phyloP scores from a whole-genome alignment of 2,329 filamentous ascomycete species.

The Venturia pyrina region DNA sequence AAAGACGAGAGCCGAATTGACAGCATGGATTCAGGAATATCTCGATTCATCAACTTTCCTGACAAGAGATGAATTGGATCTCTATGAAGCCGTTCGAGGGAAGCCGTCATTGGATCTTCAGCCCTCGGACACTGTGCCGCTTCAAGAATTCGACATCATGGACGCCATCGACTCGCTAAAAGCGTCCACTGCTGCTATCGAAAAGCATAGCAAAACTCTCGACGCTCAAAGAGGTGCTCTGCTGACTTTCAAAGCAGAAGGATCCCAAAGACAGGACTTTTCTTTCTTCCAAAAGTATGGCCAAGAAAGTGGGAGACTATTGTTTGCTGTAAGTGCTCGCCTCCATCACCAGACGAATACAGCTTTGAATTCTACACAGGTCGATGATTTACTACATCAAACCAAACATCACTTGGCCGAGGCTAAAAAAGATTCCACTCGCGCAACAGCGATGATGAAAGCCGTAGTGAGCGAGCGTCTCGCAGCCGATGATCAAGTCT shows the following conservation, averaged over 20 bases:
- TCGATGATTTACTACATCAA: constrained; percentile 21
- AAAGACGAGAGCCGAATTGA: constrained; percentile 30
- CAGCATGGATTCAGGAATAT: constrained; percentile 38
- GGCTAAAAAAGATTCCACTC: constrained; percentile 39
- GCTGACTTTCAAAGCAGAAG: constrained; percentile 39
- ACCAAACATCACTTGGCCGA: constrained; percentile 25
- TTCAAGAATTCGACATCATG: constrained; percentile 51
- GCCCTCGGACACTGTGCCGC: constrained; percentile 27
- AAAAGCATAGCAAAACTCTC: constrained; percentile 52
- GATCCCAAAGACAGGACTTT: constrained; percentile 24
- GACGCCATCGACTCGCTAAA: constrained; percentile 54
- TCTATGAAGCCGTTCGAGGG: constrained; percentile 31
- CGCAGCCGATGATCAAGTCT: constrained; percentile 53
- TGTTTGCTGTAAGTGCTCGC: constrained; percentile 16
- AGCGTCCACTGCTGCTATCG: constrained; percentile 53
- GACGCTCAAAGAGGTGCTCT: constrained; percentile 54
- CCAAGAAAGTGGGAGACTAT: constrained; percentile 9
- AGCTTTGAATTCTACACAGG: constrained; percentile 12
- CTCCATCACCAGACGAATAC: constrained; percentile 16
- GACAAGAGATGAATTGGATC: constrained; percentile 37
- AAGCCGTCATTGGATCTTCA: constrained; percentile 15
- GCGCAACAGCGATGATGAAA: constrained; percentile 35
- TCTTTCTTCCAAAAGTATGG: background rate
- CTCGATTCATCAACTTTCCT: constrained; percentile 36
- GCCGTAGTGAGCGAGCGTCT: constrained; percentile 42